Evolutionary conservation across 306 rosid genomes (phyloP).

Genomic region (Pyrus pyrifolia): DNA sequence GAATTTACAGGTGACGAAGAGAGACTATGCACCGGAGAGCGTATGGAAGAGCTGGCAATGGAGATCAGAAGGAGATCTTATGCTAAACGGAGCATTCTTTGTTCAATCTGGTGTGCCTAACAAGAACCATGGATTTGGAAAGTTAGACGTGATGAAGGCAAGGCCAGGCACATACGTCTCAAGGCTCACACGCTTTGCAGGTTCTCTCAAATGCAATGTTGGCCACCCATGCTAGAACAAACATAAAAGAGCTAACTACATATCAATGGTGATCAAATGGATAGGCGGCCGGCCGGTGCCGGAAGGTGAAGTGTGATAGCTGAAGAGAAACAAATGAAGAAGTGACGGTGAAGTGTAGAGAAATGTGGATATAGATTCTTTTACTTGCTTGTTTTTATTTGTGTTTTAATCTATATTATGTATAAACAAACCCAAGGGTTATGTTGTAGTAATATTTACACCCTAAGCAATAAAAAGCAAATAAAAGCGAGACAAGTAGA

Average conservation of each 20-base stretch:
- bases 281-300: background rate
- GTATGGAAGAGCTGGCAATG: constrained; percentile 55
- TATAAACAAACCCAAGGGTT: background rate
- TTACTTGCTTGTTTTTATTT: background rate
- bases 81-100: constrained; percentile 53
- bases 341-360: background rate
- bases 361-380: background rate
- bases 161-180: constrained; percentile 35
- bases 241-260: background rate
- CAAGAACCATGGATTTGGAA: background rate
- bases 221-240: constrained; percentile 13
- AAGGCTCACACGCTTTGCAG: constrained; percentile 38
- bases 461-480: background rate
- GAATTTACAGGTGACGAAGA: constrained; percentile 32
- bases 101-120: constrained; percentile 28
- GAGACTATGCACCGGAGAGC: constrained; percentile 14
- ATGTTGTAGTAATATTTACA: background rate
- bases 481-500: background rate
- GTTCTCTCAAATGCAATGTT: constrained; percentile 29
- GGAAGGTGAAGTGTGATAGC: background rate
- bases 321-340: background rate
- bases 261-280: background rate
- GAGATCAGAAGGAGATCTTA: constrained; percentile 45
- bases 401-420: background rate
- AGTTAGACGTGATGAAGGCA: constrained; percentile 30